Percentiles rank a stretch among this genome's conserved stretches.
phyloP scores from a whole-genome alignment of 1,284 basidiomycete genomes.

The Paramarasmius palmivorus region DNA sequence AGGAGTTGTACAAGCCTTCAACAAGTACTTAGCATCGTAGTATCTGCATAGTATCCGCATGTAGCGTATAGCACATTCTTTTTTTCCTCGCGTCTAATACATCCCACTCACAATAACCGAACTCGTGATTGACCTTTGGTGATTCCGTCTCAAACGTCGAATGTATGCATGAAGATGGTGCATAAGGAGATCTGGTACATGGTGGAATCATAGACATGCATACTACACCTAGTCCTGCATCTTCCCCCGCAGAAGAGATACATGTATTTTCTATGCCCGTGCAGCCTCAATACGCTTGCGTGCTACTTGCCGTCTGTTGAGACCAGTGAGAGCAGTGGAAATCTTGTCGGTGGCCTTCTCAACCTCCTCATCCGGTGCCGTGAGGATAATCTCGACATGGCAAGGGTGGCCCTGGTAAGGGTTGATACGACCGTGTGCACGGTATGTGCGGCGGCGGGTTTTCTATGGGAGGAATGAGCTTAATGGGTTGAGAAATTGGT shows the following conservation, averaged over 20 bases:
- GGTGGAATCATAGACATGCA: conserved; percentile 12
- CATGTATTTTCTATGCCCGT: conserved; percentile 42
- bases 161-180: not conserved
- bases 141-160: too few relatives aligned
- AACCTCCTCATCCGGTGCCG: conserved; percentile 77
- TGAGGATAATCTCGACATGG: conserved; percentile 95
- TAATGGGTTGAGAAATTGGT: not conserved
- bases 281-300: conserved; percentile 82
- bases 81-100: too few relatives aligned
- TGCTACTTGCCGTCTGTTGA: conserved; percentile 82
- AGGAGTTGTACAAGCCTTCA: too few relatives aligned
- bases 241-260: not conserved
- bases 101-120: too few relatives aligned
- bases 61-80: too few relatives aligned
- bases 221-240: conserved; percentile 10
- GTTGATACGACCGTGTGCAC: conserved; percentile 95
- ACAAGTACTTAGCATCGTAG: too few relatives aligned
- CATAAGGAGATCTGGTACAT: conserved; percentile 15
- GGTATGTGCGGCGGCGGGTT: conserved; percentile 99
- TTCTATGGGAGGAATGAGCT: conserved; percentile 54
- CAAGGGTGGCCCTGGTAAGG: conserved; percentile 90
- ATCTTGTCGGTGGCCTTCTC: conserved; percentile 88
- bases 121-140: too few relatives aligned
- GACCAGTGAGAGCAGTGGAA: conserved; percentile 51
- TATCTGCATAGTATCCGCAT: too few relatives aligned